These are phyloP conservation scores for Neurospora tetraspora DNA, from an alignment of 495 filamentous ascomycete species.

Conservation along the genomic window DNA sequence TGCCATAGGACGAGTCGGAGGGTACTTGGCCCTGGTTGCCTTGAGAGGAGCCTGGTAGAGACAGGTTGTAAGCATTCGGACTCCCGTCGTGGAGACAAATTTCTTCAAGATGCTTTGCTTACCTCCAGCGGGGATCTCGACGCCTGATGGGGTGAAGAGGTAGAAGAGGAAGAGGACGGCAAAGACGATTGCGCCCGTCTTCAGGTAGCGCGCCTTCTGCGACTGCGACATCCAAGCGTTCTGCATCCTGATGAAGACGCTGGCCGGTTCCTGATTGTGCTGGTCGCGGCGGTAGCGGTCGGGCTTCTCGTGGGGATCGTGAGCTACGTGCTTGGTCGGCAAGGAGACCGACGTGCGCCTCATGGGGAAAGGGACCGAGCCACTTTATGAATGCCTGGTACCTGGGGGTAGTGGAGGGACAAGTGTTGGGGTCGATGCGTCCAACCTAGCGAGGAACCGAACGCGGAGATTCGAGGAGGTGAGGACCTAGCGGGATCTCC, in stretches of 20 bases:
- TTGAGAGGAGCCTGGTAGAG: neutral
- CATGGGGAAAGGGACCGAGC: slow-evolving; percentile 27
- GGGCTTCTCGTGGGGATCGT: slow-evolving; percentile 50
- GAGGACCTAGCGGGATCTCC: neutral
- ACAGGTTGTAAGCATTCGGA: neutral
- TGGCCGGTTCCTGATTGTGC: slow-evolving; percentile 20
- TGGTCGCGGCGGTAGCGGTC: slow-evolving; percentile 39
- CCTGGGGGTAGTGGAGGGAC: neutral
- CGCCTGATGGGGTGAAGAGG: slow-evolving; percentile 54
- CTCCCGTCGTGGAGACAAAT: neutral
- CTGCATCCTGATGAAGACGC: slow-evolving; percentile 39
- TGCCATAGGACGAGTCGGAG: slow-evolving; percentile 49
- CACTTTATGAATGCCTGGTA: neutral
- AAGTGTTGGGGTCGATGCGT: neutral
- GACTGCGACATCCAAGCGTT: slow-evolving; percentile 55
- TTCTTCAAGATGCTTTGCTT: neutral
- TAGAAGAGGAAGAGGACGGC: slow-evolving; percentile 66
- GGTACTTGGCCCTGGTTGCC: slow-evolving; percentile 38
- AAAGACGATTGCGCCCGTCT: slow-evolving; percentile 69
- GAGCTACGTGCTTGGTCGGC: slow-evolving; percentile 45
- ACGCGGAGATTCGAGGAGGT: neutral
- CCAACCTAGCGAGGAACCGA: neutral
- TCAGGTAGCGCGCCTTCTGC: slow-evolving; percentile 68
- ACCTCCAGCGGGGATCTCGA: slow-evolving; percentile 37
- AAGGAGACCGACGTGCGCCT: slow-evolving; percentile 49